Base-by-base conservation (phyloP, 1,139 yeast genomes). In the Magnusiomyces magnusii region DNA sequence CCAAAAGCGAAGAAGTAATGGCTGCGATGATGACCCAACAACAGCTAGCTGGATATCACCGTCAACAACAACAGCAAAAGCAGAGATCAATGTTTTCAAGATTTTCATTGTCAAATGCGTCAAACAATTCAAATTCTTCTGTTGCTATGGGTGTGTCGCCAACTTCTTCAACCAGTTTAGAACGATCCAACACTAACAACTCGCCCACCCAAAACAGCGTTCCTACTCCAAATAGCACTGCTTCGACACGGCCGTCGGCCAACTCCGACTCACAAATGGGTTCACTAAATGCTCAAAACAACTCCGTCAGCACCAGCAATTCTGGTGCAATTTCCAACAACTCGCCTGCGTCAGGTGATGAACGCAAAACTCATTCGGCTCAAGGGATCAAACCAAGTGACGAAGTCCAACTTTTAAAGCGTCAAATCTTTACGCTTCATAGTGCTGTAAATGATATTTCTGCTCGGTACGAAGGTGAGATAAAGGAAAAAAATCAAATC, bases 61-160 rank as follows among this genome's bases (percentile, higher is more conserved):
- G 27, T 10, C 53, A 51, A 50, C 53, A 47, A 47, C 51, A 50
- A 7, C 53, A 25, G 23, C 53, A 28, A 9, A 25, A 44, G 27
- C 49, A 44, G 21, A 3, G 49, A 5, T 44, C 49, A 19, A 44
- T 44, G 24, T 21, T 21, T 44, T 44, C 49, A 10, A 9, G 49
- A 27, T 5, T 44, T 44, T 44, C 49, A 7, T 5, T 23, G 9
- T 44, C 49, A 3, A 23, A 23, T n/a, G 17, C 5, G 3, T 23
- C 49, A 19, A 7, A 9, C 27, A 44, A 23, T 21, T 27, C 25
- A 3, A 44, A 19, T 23, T 21, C 49, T 7, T 19, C 49, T 44
- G 27, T 23, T 7, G 49, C 15, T 21, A 7, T 44, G 3, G 49
- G 49, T 19, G 5, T 44, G 9, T 5, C 49, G 3, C 27, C 49